Conservation (phyloP, 1,139 yeast genomes). For the Yamadazyma dendronema region DNA sequence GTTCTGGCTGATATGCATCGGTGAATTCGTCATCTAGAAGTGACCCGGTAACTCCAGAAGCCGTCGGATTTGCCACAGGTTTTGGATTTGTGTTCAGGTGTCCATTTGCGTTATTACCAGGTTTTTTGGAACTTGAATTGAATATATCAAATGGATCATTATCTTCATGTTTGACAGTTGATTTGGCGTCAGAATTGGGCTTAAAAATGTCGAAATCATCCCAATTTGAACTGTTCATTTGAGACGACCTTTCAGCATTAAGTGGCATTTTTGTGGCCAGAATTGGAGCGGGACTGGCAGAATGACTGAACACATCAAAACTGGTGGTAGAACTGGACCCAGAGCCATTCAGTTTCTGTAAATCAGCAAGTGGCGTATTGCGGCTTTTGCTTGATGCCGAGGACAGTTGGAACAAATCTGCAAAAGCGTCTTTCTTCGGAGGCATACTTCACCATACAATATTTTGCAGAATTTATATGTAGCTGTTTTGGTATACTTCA, state of each 20-base stretch:
- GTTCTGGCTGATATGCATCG: conserved; percentile 28
- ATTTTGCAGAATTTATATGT: too few species aligned
- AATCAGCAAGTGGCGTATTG: conserved; percentile 13
- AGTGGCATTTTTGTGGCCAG: too few species aligned
- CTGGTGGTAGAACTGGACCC: conserved; percentile 1
- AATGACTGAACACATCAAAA: neutral
- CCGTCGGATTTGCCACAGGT: conserved; percentile 1
- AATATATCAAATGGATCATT: conserved; percentile 24
- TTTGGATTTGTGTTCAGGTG: too few species aligned
- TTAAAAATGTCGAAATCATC: conserved; percentile 13
- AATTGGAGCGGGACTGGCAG: neutral
- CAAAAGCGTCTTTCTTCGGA: conserved; percentile 48
- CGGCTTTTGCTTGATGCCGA: conserved; percentile 20
- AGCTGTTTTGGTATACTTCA: neutral
- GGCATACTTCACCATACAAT: conserved; percentile 20
- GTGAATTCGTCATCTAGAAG: conserved; percentile 45
- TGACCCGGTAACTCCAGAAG: conserved; percentile 7
- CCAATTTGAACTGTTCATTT: conserved; percentile 6
- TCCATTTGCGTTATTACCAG: too few species aligned
- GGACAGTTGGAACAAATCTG: conserved; percentile 39
- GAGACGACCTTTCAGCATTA: too few species aligned
- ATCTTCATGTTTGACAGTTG: neutral
- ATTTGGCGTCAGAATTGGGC: neutral
- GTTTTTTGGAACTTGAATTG: conserved; percentile 1
- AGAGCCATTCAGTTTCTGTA: conserved; percentile 5